Percentiles rank a stretch among this genome's conserved stretches.
phyloP scores from a whole-genome alignment of 768 basidiomycete genomes.

The Dentipellis fragilis region DNA sequence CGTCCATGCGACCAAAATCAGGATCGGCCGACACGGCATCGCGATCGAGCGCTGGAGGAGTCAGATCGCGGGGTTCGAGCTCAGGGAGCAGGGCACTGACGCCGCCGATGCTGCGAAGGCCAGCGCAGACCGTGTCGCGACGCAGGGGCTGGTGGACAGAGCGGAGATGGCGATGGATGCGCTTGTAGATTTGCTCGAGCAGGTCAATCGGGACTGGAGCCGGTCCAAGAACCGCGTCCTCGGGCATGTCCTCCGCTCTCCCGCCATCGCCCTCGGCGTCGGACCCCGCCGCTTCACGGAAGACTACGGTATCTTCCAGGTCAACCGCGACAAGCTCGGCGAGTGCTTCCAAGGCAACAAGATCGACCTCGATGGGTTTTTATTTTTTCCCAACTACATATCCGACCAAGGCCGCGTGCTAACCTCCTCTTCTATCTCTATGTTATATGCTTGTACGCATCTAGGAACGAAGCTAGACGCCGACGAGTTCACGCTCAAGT shows the following conservation, averaged over 20 bases:
- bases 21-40: constrained; percentile 16
- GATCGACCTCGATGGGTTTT: constrained; percentile 25
- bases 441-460: constrained; percentile 10
- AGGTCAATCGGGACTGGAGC: constrained; percentile 15
- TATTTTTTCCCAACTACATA: constrained; percentile 9
- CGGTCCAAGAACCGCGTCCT: constrained; percentile 15
- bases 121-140: constrained; percentile 2
- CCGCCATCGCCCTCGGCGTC: constrained; percentile 13
- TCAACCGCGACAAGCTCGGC: constrained; percentile 17
- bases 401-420: constrained; percentile 16
- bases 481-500: constrained; percentile 18
- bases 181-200: constrained; percentile 16
- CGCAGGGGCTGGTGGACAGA: constrained; percentile 11
- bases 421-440: constrained; percentile 4
- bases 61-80: constrained; percentile 16
- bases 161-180: constrained; percentile 13
- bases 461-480: constrained; percentile 14
- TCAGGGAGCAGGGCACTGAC: constrained; percentile 4
- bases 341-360: constrained; percentile 24
- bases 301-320: constrained; percentile 20
- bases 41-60: constrained; percentile 13
- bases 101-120: constrained; percentile 4
- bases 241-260: constrained; percentile 18
- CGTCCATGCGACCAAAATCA: constrained; percentile 21
- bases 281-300: constrained; percentile 19